Conservation (phyloP, 495 filamentous ascomycete species). For the Penicillium coffeae region DNA sequence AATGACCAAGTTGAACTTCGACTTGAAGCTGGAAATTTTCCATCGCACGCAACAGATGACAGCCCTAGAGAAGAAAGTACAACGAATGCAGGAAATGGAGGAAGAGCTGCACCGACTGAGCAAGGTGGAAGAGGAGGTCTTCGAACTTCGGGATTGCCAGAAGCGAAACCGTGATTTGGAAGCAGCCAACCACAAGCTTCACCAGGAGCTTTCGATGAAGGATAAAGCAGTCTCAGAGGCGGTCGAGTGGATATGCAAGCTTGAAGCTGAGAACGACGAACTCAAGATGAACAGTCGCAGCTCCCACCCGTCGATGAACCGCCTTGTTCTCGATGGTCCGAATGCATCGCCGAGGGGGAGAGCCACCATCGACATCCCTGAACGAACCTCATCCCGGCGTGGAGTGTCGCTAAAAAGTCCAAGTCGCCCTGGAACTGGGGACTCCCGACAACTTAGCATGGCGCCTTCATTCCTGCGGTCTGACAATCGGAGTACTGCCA, state of each 20-base stretch:
- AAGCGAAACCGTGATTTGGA: slow-evolving; percentile 44
- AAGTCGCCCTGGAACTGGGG: background rate
- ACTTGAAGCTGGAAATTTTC: slow-evolving; percentile 79
- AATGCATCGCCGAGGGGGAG: slow-evolving; percentile 25
- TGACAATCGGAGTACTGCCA: slow-evolving; percentile 57
- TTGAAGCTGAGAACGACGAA: slow-evolving; percentile 65
- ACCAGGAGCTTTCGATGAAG: slow-evolving; percentile 66
- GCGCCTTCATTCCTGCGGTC: slow-evolving; percentile 68
- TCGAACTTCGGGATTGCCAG: slow-evolving; percentile 54
- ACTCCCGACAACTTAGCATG: slow-evolving; percentile 36
- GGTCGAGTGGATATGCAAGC: slow-evolving; percentile 68
- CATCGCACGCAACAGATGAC: slow-evolving; percentile 63
- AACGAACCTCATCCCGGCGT: slow-evolving; percentile 36
- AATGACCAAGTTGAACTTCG: slow-evolving; percentile 84
- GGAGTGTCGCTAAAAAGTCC: slow-evolving; percentile 7
- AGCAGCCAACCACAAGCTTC: slow-evolving; percentile 62
- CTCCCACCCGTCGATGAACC: slow-evolving; percentile 25
- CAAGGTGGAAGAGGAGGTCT: slow-evolving; percentile 57
- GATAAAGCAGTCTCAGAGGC: slow-evolving; percentile 80
- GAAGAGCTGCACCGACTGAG: slow-evolving; percentile 65
- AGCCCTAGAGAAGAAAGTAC: slow-evolving; percentile 64
- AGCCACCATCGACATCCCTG: slow-evolving; percentile 34
- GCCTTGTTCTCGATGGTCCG: slow-evolving; percentile 14
- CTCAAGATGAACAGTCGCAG: slow-evolving; percentile 30
- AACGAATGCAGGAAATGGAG: slow-evolving; percentile 63